Percentiles rank a stretch among this genome's conserved stretches.
phyloP scores from a whole-genome alignment of 331 rosid genomes.

The Erythrophleum ivorense region DNA sequence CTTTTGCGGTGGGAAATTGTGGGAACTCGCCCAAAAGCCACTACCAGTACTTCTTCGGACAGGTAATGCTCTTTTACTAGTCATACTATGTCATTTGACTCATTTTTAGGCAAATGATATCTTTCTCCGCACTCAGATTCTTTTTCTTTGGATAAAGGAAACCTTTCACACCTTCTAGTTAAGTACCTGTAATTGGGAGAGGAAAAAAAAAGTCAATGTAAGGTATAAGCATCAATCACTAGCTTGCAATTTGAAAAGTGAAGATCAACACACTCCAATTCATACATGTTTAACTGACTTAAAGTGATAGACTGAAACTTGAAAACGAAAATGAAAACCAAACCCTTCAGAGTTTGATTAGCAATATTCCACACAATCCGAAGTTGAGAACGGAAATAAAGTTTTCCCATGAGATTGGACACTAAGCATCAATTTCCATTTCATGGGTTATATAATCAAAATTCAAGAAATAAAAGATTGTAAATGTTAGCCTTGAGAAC shows the following conservation, averaged over 20 bases:
- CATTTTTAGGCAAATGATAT: slow-evolving; percentile 25
- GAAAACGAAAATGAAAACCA: slow-evolving; percentile 20
- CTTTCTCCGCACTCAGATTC: slow-evolving; percentile 33
- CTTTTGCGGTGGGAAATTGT: slow-evolving; percentile 36
- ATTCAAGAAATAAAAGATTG: neutral
- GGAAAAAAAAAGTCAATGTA: slow-evolving; percentile 22
- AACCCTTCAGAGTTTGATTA: slow-evolving; percentile 3
- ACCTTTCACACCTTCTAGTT: slow-evolving; percentile 5
- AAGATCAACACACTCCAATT: neutral
- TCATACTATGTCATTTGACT: neutral
- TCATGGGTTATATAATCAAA: neutral
- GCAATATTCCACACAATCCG: neutral
- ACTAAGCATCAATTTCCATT: slow-evolving; percentile 6
- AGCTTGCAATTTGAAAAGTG: neutral
- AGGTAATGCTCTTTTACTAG: slow-evolving; percentile 34
- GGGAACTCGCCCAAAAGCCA: slow-evolving; percentile 33
- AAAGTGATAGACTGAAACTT: neutral
- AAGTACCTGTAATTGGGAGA: slow-evolving; percentile 37
- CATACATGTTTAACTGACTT: slow-evolving; percentile 13
- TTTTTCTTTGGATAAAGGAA: slow-evolving; percentile 25
- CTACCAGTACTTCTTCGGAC: slow-evolving; percentile 25
- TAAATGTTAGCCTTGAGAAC: neutral
- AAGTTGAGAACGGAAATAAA: neutral
- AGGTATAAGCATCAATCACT: slow-evolving; percentile 29
- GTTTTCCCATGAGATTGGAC: neutral